Base-by-base conservation (phyloP, 768 basidiomycete species). In the Termitomyces heimii region DNA sequence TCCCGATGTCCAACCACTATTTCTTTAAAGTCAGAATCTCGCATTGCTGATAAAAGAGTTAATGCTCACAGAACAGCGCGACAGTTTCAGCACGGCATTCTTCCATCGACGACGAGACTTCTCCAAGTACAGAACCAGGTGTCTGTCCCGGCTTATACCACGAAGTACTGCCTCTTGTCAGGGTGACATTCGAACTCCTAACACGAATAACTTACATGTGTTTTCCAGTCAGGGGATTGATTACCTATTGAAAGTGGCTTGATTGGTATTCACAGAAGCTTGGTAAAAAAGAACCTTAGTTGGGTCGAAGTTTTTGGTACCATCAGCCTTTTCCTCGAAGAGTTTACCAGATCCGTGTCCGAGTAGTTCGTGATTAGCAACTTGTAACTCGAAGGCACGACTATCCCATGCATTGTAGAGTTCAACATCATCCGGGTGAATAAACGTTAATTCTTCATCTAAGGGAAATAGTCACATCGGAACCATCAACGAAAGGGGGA, bases 111-210 rank as follows among this genome's bases (percentile, higher is more conserved):
- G 92, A 93, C 4, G 90, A 92, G 8, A 92, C 88, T 59, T 93
- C 88, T 0, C 92, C 92, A 1, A 95, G 77, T 1, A 93, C 86
- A 10, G 90, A 85, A 49, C 83, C 88, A 39, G 90, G 81, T 0
- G 88, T 92, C 70, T 93, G 92, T 8, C 92, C 92, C 34, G 88
- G 81, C 67, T 89, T 89, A 70, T 95, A 95, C 92, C 92, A 94
- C 16, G 88, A 85, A 3, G 82, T 78, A 54, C 89, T 92, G 53
- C 14, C 44, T 32, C 34, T 46, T 28, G 31, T 56, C 26, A 56
- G 40, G 13, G 26, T 14, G 22, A 14, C 10, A 37, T 20, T 31
- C 40, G 9, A 14, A 39, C 5, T 32, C 13, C 20, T 7, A 4
- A 53, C 39, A 40, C 24, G 45, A 37, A 40, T 8, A 10, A 35